Conservation (phyloP, 2,329 filamentous ascomycete species). For the Pochonia chlamydosporia region DNA sequence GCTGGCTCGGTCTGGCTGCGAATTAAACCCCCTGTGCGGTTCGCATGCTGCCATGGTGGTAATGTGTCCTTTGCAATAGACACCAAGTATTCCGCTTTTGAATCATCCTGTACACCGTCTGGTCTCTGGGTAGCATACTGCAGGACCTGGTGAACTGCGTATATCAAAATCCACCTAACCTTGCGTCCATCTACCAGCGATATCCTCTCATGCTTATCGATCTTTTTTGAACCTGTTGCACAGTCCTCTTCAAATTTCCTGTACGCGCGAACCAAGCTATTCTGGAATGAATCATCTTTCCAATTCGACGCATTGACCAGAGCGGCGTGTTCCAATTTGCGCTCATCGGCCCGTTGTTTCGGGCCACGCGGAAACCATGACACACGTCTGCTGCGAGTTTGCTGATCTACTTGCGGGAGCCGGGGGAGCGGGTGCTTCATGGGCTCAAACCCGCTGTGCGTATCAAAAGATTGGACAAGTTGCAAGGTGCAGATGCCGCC, state of each 20-base stretch:
- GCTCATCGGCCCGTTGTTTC: slow-evolving; percentile 40
- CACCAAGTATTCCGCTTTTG: slow-evolving; percentile 52
- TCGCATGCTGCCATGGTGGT: slow-evolving; percentile 40
- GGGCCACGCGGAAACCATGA: slow-evolving; percentile 36
- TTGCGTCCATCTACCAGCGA: slow-evolving; percentile 63
- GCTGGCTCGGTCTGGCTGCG: slow-evolving; percentile 23
- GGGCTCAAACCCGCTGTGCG: slow-evolving; percentile 49
- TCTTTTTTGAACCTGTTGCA: slow-evolving; percentile 41
- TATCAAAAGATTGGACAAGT: slow-evolving; percentile 61
- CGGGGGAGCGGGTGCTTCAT: slow-evolving; percentile 63
- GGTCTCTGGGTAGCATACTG: slow-evolving; percentile 57
- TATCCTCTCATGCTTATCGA: slow-evolving; percentile 49
- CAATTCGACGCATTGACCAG: slow-evolving; percentile 46
- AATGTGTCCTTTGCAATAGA: slow-evolving; percentile 35
- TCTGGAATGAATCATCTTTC: slow-evolving; percentile 32
- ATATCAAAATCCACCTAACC: slow-evolving; percentile 72
- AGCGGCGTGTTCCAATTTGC: slow-evolving; percentile 46
- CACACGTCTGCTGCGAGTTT: slow-evolving; percentile 25
- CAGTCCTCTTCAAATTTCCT: slow-evolving; percentile 62
- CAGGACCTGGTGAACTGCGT: slow-evolving; percentile 68
- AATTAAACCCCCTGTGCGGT: slow-evolving; percentile 19
- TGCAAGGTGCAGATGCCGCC: slow-evolving; percentile 68
- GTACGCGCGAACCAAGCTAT: slow-evolving; percentile 61
- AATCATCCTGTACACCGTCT: slow-evolving; percentile 51
- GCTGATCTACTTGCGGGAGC: slow-evolving; percentile 44